phyloP scores from a whole-genome alignment of 2,329 filamentous ascomycete genomes.

The Sporothrix pseudoabietina region DNA sequence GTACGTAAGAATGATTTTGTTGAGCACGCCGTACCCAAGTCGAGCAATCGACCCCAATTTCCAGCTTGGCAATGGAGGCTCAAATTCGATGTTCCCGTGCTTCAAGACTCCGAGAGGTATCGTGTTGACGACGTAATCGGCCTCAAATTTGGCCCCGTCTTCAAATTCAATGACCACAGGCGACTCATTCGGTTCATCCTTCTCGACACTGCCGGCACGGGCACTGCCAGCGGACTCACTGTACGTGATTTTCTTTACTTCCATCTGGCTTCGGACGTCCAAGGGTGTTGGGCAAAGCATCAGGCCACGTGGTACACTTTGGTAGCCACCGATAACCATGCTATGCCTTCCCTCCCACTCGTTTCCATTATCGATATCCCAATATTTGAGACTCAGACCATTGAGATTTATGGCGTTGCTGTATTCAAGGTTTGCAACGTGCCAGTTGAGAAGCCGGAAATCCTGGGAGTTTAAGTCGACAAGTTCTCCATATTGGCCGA shows the following conservation, averaged over 20 bases:
- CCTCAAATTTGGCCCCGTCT: constrained; percentile 73
- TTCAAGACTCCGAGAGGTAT: constrained; percentile 91
- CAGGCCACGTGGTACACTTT: constrained; percentile 85
- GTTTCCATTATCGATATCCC: constrained; percentile 97
- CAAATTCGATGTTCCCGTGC: constrained; percentile 76
- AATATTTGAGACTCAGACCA: constrained; percentile 82
- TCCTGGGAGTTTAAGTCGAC: constrained; percentile 84
- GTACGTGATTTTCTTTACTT: constrained; percentile 71
- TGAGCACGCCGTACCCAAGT: constrained; percentile 89
- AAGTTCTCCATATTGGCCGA: constrained; percentile 81
- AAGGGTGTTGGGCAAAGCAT: constrained; percentile 75
- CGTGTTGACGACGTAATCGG: constrained; percentile 90
- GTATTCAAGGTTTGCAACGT: constrained; percentile 96
- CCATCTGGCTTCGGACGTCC: constrained; percentile 72
- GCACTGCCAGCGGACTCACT: constrained; percentile 43
- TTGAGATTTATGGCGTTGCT: constrained; percentile 90
- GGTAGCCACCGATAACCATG: constrained; percentile 91
- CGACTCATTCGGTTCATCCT: neutral
- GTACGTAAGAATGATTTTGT: constrained; percentile 93
- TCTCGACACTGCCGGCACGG: no score
- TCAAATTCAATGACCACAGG: constrained; percentile 66
- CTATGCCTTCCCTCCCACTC: constrained; percentile 96
- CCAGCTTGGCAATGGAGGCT: constrained; percentile 86
- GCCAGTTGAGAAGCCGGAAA: constrained; percentile 92
- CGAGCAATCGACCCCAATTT: constrained; percentile 79